Evolutionary conservation across 1,139 yeast genomes (phyloP), one percentile per base, ranked within the genome.

Genomic region (Hemisphaericaspora xylofermentans): DNA sequence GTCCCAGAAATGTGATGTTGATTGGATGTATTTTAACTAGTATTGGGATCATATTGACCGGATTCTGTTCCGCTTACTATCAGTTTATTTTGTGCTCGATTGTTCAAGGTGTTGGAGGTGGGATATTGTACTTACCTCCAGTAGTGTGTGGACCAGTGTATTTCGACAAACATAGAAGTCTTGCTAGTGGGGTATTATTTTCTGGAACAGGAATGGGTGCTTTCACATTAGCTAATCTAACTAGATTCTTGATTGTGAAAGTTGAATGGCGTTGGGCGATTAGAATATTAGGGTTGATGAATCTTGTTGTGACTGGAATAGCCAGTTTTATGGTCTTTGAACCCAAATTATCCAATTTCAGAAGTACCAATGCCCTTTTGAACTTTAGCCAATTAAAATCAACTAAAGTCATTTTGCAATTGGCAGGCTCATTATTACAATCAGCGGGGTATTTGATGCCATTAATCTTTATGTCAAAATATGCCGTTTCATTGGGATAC

Each of bases 151-250:
- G 69, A 2, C 76, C 76, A 2, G 63, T 64, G 5, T 70, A 57
- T 44, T 71, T 64, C 47, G 54, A 55, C 26, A 51, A 56, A 31
- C 63, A 64, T 41, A 50, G 75, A 41, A 74, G 70, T 6, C 57
- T 66, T 40, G 76, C 76, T 1, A 59, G 68, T 64, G 76, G 76
- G 1, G 41, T 67, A 13, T 50, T 70, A 4, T 68, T 70, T 43
- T 54, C 71, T 9, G 76, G 76, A 2, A 62, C 74, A 0, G 75
- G 75, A 4, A 50, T 69, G 35, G 76, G 76, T 4, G 75, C 71
- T 2, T 53, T 71, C 33, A 61, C 58, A 0, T 49, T 68, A 51
- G 74, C 74, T 1, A 63, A 68, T 6, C 42, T 68, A 5, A 54
- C 66, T 1, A 49, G 68, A 25, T 52, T 43, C 15, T 53, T 70